These are phyloP conservation scores for Pseudocercospora fijiensis DNA, from an alignment of 2,329 filamentous ascomycete genomes.

Conservation along the genomic window DNA sequence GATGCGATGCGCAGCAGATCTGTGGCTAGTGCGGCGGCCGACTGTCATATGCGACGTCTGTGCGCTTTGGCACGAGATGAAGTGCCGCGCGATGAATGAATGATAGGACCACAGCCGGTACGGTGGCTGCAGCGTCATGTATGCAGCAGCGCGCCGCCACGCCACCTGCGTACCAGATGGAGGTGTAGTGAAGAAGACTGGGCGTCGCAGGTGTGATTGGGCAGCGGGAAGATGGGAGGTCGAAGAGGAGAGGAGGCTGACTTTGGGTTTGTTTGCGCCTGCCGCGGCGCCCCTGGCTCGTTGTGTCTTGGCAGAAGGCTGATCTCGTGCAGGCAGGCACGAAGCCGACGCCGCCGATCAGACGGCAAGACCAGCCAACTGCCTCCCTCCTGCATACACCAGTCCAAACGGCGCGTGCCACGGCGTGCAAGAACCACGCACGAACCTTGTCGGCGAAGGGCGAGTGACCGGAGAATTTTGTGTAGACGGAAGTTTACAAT, in stretches of 20 bases:
- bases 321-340: not conserved
- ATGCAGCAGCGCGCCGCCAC: conserved; percentile 1
- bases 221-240: not conserved
- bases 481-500: not conserved
- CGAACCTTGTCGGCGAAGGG: not conserved
- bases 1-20: not conserved
- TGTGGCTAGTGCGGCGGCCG: conserved; percentile 6
- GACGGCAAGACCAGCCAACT: not conserved
- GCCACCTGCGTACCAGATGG: not conserved
- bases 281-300: not conserved
- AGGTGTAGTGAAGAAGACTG: not conserved
- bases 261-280: not conserved
- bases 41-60: not conserved
- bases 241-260: not conserved
- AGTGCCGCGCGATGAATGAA: not conserved
- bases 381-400: too few species aligned
- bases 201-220: not conserved
- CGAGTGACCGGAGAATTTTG: not conserved
- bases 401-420: not conserved
- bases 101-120: not conserved
- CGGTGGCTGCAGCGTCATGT: too few species aligned
- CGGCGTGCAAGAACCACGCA: not conserved
- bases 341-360: not conserved
- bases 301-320: not conserved
- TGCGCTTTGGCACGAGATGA: not conserved